These are phyloP conservation scores for Bacidia rubella DNA, from an alignment of 495 filamentous ascomycete genomes.

Conservation along the genomic window DNA sequence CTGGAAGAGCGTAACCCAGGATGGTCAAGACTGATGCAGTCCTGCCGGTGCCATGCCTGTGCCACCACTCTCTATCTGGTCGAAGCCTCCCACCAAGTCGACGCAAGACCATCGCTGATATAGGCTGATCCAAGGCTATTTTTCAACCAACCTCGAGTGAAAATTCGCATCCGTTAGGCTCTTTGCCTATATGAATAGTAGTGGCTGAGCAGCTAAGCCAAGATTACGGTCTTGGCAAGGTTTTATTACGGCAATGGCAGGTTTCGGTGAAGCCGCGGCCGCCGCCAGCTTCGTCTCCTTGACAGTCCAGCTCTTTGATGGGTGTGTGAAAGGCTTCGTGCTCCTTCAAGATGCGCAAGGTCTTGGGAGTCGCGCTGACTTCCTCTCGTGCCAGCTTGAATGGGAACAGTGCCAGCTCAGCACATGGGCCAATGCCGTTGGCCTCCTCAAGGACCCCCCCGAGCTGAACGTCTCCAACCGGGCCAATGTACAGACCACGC, in stretches of 20 bases:
- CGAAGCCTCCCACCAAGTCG: no score
- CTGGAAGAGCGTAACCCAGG: no score
- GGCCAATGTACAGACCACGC: not conserved
- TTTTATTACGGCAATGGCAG: not conserved
- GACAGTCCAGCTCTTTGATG: not conserved
- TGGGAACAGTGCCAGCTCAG: constrained; percentile 10
- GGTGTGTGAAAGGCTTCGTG: constrained; percentile 1
- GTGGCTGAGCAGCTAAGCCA: not conserved
- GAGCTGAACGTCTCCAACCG: constrained; percentile 4
- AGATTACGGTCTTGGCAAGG: not conserved
- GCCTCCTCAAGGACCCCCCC: constrained; percentile 3
- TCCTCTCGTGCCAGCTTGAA: constrained; percentile 10
- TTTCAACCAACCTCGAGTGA: no score
- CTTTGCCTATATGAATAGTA: not conserved
- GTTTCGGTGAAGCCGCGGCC: not conserved
- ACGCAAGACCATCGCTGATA: no score
- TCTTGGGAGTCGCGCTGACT: constrained; percentile 12
- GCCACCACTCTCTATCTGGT: no score
- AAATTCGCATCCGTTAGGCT: no score
- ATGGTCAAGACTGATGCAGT: no score
- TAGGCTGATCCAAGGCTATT: no score
- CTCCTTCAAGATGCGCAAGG: constrained; percentile 2
- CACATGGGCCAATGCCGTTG: constrained; percentile 12
- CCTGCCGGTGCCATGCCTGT: no score
- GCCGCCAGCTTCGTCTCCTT: constrained; percentile 1